phyloP scores from a whole-genome alignment of 1,284 basidiomycete species.

The Exobasidium cylindrosporum region DNA sequence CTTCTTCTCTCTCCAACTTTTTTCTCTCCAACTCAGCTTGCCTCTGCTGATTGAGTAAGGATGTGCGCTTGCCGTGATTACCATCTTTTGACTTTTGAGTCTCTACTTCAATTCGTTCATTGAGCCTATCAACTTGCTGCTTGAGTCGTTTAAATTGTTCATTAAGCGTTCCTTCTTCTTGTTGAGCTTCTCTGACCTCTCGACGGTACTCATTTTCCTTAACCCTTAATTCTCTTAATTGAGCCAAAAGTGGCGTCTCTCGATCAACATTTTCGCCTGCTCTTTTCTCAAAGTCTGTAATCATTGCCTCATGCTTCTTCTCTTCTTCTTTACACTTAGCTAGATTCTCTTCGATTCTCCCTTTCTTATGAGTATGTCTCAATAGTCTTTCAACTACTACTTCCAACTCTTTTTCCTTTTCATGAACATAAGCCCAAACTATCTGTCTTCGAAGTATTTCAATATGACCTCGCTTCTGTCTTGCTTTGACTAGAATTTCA shows the following conservation, averaged over 20 bases:
- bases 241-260: not conserved
- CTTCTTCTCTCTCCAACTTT: slow-evolving; percentile 2
- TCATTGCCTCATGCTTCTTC: not conserved
- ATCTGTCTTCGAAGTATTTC: slow-evolving; percentile 74
- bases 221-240: not conserved
- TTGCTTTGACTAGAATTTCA: slow-evolving; percentile 70
- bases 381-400: slow-evolving; percentile 14
- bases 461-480: slow-evolving; percentile 68
- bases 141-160: slow-evolving; percentile 10
- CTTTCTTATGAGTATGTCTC: not conserved
- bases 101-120: slow-evolving; percentile 18
- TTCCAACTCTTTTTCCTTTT: slow-evolving; percentile 32
- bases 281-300: not conserved
- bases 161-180: slow-evolving; percentile 10
- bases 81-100: slow-evolving; percentile 58
- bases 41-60: slow-evolving; percentile 1
- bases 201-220: not conserved
- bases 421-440: slow-evolving; percentile 81
- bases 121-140: not conserved
- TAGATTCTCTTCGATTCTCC: not conserved
- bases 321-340: not conserved
- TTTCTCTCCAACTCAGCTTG: slow-evolving; percentile 11
- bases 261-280: not conserved
- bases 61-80: slow-evolving; percentile 37
- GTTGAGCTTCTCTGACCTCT: not conserved